Evolutionary conservation across 495 filamentous ascomycete species (phyloP).

Genomic region (Poronia punctata): DNA sequence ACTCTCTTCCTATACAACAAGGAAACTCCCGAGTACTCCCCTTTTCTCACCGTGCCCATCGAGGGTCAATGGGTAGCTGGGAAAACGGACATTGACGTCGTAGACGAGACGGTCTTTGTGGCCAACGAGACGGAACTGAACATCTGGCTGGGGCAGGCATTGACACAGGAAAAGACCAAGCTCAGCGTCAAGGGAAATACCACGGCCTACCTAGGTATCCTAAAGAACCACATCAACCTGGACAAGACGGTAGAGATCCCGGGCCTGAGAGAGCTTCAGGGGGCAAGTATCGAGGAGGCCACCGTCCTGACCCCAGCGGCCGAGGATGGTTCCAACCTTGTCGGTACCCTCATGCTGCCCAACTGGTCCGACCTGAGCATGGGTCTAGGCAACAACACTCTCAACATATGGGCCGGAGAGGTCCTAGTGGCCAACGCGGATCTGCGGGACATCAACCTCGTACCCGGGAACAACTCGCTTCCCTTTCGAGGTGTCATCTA

Average conservation of each 20-base stretch:
- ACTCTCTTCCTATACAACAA: slow-evolving; percentile 29
- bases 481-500: not conserved
- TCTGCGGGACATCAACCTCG: not conserved
- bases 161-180: not conserved
- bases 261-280: not conserved
- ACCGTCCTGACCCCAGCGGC: not conserved
- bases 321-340: not conserved
- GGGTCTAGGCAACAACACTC: not conserved
- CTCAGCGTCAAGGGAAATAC: not conserved
- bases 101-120: not conserved
- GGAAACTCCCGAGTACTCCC: slow-evolving; percentile 18
- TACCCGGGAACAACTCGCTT: not conserved
- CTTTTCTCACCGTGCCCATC: slow-evolving; percentile 24
- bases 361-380: not conserved
- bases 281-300: not conserved
- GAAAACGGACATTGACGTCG: slow-evolving; percentile 30
- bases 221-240: not conserved
- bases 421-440: not conserved
- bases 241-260: not conserved
- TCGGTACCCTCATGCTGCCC: not conserved
- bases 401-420: slow-evolving; percentile 1
- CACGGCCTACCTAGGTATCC: not conserved
- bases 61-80: slow-evolving; percentile 26
- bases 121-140: not conserved
- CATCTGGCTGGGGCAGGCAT: not conserved